phyloP scores from a whole-genome alignment of 495 filamentous ascomycete species.

The Antarctomyces pellizariae region DNA sequence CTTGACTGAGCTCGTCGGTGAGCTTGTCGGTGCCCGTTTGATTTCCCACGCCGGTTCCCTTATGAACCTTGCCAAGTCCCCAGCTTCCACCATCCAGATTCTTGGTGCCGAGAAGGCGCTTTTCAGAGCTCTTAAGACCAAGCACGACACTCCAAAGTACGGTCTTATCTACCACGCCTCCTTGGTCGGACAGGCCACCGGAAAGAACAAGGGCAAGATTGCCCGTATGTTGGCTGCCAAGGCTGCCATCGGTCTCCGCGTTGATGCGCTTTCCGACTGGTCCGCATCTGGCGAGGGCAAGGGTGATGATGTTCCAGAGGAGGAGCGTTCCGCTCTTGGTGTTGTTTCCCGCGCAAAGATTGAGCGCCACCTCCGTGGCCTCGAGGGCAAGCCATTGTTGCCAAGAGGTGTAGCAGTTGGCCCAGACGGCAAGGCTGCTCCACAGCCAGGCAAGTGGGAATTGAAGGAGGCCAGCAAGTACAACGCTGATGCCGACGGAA shows the following conservation, averaged over 20 bases:
- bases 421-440: slow-evolving; percentile 36
- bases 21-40: slow-evolving; percentile 81
- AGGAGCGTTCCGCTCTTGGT: slow-evolving; percentile 61
- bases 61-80: slow-evolving; percentile 88
- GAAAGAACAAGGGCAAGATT: slow-evolving; percentile 98
- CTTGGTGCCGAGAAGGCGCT: slow-evolving; percentile 96
- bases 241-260: slow-evolving; percentile 74
- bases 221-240: slow-evolving; percentile 88
- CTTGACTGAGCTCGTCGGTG: slow-evolving; percentile 78
- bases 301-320: slow-evolving; percentile 53
- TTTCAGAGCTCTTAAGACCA: slow-evolving; percentile 95
- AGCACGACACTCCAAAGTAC: slow-evolving; percentile 98
- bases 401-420: slow-evolving; percentile 51
- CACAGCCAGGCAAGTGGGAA: slow-evolving; percentile 54
- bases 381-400: slow-evolving; percentile 81
- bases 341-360: slow-evolving; percentile 50
- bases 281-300: slow-evolving; percentile 31
- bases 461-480: slow-evolving; percentile 90
- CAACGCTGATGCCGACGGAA: slow-evolving; percentile 79
- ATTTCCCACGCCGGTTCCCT: slow-evolving; percentile 92
- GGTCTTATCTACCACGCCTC: slow-evolving; percentile 97
- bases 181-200: slow-evolving; percentile 84
- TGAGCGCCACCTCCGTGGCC: slow-evolving; percentile 57
- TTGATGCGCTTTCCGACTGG: slow-evolving; percentile 75
- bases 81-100: slow-evolving; percentile 90